Conservation (phyloP, 208 protist genomes). For the Leishmania major region DNA sequence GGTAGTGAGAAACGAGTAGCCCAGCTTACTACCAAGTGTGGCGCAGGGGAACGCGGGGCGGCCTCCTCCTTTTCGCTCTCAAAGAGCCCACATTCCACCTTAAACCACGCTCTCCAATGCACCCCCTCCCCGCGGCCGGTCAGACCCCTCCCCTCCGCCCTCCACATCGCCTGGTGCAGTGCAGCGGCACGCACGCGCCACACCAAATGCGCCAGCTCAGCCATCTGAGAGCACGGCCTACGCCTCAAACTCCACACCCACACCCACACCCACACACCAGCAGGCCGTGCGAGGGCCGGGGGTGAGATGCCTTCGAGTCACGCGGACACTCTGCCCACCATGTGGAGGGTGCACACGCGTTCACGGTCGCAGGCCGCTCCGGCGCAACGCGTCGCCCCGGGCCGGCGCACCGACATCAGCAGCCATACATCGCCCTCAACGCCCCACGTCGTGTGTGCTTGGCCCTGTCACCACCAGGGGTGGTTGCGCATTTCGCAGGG, state of each 20-base stretch:
- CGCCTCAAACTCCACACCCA: background rate
- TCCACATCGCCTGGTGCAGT: background rate
- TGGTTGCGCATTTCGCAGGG: background rate
- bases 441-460: background rate
- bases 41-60: too few relatives aligned
- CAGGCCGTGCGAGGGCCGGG: background rate
- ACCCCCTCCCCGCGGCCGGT: too few relatives aligned
- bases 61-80: too few relatives aligned
- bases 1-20: slow-evolving; percentile 20
- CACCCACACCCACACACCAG: background rate
- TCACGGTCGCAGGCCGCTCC: background rate
- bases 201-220: background rate
- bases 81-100: too few relatives aligned
- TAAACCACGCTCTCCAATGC: fast-evolving
- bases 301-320: background rate
- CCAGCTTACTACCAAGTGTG: slow-evolving; percentile 12
- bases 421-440: background rate
- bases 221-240: background rate
- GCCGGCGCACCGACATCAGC: background rate
- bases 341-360: background rate
- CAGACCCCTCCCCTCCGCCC: too few relatives aligned
- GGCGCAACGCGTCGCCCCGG: background rate
- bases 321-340: background rate
- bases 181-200: background rate
- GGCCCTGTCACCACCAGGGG: background rate